phyloP scores from a whole-genome alignment of 192 early-diverging fungal genomes.

The Backusella mclennaniae region DNA sequence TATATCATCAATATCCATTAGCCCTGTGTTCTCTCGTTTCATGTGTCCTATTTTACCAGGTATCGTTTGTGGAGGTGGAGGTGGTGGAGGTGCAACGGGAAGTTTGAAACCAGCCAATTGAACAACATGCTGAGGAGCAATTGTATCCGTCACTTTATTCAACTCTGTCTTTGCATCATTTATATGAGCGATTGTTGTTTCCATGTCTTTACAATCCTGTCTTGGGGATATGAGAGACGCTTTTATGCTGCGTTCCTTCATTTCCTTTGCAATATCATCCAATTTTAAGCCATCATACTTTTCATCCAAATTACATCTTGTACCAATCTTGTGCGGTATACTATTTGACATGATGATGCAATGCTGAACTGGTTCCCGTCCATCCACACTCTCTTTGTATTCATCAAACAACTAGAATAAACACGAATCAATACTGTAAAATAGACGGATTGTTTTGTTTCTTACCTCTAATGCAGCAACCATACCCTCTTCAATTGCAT shows the following conservation, averaged over 20 bases:
- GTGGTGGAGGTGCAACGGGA: slow-evolving; percentile 15
- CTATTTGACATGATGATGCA: slow-evolving; percentile 58
- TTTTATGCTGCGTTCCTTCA: slow-evolving; percentile 42
- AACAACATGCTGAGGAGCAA: slow-evolving; percentile 39
- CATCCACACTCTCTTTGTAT: slow-evolving; percentile 30
- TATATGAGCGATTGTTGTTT: slow-evolving; percentile 25
- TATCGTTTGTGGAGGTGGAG: neutral
- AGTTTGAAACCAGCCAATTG: slow-evolving; percentile 52
- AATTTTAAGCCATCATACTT: slow-evolving; percentile 51
- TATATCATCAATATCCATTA: neutral
- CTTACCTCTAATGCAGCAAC: slow-evolving; percentile 61
- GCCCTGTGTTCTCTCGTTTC: neutral
- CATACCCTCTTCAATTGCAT: slow-evolving; percentile 63
- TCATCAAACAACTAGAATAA: slow-evolving; percentile 50
- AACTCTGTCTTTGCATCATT: slow-evolving; percentile 32
- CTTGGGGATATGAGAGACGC: slow-evolving; percentile 38
- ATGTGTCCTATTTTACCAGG: neutral
- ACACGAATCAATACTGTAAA: too few species aligned
- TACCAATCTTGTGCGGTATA: slow-evolving; percentile 42
- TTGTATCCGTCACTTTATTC: slow-evolving; percentile 31
- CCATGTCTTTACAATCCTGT: slow-evolving; percentile 32
- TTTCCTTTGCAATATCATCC: slow-evolving; percentile 40
- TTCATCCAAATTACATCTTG: slow-evolving; percentile 46
- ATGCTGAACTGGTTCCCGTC: slow-evolving; percentile 42
- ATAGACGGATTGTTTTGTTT: neutral